Evolutionary conservation across 805 yeast species (phyloP).

Genomic region (Limtongia smithiae): DNA sequence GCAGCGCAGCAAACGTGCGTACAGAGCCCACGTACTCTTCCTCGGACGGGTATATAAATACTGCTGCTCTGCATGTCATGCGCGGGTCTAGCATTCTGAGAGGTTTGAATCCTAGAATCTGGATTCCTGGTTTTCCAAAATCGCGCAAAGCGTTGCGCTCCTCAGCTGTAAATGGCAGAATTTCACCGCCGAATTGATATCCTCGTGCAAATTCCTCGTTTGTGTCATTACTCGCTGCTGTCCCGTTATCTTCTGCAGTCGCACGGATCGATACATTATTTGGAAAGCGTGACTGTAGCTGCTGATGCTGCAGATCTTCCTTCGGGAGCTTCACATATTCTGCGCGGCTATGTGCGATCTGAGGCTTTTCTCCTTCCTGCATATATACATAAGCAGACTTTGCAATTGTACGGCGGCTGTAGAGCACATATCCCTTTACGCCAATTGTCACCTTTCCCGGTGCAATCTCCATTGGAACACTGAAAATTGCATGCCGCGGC

Average conservation of each 20-base stretch:
- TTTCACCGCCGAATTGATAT: constrained; percentile 48
- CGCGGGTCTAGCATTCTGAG: constrained; percentile 44
- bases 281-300: no score
- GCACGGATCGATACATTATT: neutral
- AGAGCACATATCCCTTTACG: constrained; percentile 67
- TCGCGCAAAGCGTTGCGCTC: constrained; percentile 39
- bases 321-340: neutral
- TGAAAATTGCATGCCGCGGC: constrained; percentile 59
- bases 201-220: constrained; percentile 40
- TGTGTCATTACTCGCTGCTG: neutral
- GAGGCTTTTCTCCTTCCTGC: constrained; percentile 49
- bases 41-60: constrained; percentile 66
- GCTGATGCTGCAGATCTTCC: neutral
- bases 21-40: constrained; percentile 59
- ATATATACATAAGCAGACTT: constrained; percentile 53
- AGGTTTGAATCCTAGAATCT: constrained; percentile 64
- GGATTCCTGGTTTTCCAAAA: constrained; percentile 50
- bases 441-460: constrained; percentile 58
- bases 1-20: constrained; percentile 64
- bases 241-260: no score
- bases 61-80: constrained; percentile 52
- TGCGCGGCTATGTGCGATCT: constrained; percentile 42
- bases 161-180: constrained; percentile 41
- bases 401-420: constrained; percentile 50
- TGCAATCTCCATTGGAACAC: constrained; percentile 42